These are phyloP conservation scores for Blepharisma undulans DNA, from an alignment of 169 alveolate genomes.

Conservation along the genomic window DNA sequence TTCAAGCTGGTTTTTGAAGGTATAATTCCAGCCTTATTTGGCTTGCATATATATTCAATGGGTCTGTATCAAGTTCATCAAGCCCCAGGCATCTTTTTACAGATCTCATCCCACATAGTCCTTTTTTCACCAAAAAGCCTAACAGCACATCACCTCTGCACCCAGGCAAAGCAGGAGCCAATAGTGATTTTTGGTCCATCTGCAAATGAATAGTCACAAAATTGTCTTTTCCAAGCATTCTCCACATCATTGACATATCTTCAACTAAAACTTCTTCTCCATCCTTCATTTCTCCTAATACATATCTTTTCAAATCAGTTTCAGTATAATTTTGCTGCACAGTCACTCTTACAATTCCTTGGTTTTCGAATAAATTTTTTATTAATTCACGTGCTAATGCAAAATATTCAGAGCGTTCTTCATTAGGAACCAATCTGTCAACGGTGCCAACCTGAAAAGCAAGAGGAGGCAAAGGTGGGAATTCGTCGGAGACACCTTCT, in stretches of 20 bases:
- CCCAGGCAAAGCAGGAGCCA: constrained; percentile 11
- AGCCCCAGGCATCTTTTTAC: constrained; percentile 24
- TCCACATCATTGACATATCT: constrained; percentile 11
- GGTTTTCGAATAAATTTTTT: neutral
- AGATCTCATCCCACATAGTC: constrained; percentile 25
- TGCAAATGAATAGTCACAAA: constrained; percentile 34
- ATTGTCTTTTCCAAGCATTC: constrained; percentile 10
- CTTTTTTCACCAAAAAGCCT: constrained; percentile 30
- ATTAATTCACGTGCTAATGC: neutral
- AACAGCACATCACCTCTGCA: neutral
- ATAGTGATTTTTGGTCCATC: neutral
- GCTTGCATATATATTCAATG: neutral
- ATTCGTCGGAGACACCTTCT: neutral
- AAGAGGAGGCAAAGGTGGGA: constrained; percentile 19
- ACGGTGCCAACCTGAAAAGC: constrained; percentile 39
- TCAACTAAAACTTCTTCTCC: constrained; percentile 11
- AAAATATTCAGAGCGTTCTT: neutral
- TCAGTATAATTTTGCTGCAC: neutral
- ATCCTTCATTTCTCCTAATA: neutral
- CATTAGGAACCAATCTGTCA: constrained; percentile 1
- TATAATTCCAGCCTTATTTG: constrained; percentile 21
- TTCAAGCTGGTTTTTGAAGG: neutral
- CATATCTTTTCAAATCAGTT: neutral
- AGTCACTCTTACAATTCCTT: neutral
- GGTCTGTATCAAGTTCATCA: neutral